Evolutionary conservation across 106 monocot species (phyloP), one percentile per base, ranked within the genome.

Genomic region (Cymbidium sinense): DNA sequence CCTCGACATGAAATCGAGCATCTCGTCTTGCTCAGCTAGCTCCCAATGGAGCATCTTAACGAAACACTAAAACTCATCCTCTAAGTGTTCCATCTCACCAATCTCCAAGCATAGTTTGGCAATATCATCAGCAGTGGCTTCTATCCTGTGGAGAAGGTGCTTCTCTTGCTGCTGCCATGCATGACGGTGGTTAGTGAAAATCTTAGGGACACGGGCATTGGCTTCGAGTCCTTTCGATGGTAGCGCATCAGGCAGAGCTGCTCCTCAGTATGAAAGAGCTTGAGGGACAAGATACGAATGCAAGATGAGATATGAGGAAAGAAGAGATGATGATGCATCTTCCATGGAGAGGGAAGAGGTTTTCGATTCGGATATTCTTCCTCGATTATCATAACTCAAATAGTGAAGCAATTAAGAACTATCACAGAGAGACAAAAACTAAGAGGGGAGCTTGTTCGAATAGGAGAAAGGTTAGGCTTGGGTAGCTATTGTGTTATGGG

Each of bases 131-230:
- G 5, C 82, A 20, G n/a, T n/a, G n/a, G 79, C 85, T 17, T 85
- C 85, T 61, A 90, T 73, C 72, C 34, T 76, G 25, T 41, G 62
- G 50, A 87, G 74, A 30, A 99, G 88, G 28, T 90, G 84, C 76
- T 64, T 62, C 86, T 94, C 91, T 67, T 90, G 86, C 74, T 82
- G 78, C 83, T 88, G 90, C 95, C 98, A 94, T 29, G 76, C 83
- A 79, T 77, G 86, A 67, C 92, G 84, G 85, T 99, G 94, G 74
- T 85, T 80, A 43, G 98, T 90, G 82, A 99, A 95, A 82, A 99
- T 95, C 89, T 99, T 95, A 25, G 86, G 92, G 6, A 93, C 95
- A 12, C 94, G 89, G 36, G 98, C 94, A 73, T 99, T 99, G 30
- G 98, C 98, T 85, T 88, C 41, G 86, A 87, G 82, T 99, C 98